Evolutionary conservation across 2,329 filamentous ascomycete species (phyloP).

Genomic region (Gnomoniopsis smithogilvyi): DNA sequence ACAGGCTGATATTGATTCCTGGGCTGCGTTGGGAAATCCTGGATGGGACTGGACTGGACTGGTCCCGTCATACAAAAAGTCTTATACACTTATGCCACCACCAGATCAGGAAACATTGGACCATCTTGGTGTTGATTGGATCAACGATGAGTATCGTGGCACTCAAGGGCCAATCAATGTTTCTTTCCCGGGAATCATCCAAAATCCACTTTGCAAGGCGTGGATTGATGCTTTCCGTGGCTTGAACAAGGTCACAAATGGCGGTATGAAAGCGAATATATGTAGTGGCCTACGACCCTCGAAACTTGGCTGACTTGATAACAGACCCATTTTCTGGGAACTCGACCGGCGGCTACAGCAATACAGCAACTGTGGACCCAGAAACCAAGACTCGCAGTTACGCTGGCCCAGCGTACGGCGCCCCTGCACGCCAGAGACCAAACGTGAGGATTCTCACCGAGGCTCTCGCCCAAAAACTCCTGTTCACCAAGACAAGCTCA

Average conservation of each 20-base stretch:
- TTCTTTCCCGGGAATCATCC: slow-evolving; percentile 21
- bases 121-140: slow-evolving; percentile 22
- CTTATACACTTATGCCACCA: slow-evolving; percentile 20
- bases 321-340: slow-evolving; percentile 23
- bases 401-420: slow-evolving; percentile 19
- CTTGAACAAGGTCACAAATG: slow-evolving; percentile 20
- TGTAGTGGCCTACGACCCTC: not conserved
- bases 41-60: slow-evolving; percentile 22
- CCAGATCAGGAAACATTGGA: slow-evolving; percentile 17
- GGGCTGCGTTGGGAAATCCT: slow-evolving; percentile 21
- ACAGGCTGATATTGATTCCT: slow-evolving; percentile 20
- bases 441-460: slow-evolving; percentile 20
- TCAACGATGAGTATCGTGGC: slow-evolving; percentile 20
- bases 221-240: slow-evolving; percentile 23
- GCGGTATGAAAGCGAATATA: slow-evolving; percentile 15
- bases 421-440: slow-evolving; percentile 13
- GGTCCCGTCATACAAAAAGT: slow-evolving; percentile 18
- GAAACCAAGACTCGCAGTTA: slow-evolving; percentile 22
- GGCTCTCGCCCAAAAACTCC: slow-evolving; percentile 12
- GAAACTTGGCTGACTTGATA: not conserved
- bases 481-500: slow-evolving; percentile 9
- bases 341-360: slow-evolving; percentile 23
- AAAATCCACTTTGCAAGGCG: slow-evolving; percentile 22
- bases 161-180: slow-evolving; percentile 21
- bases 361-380: slow-evolving; percentile 20